Percentiles rank a stretch among this genome's conserved stretches.
Evolutionary conservation across 345 rosid species (phyloP).

Genomic region (Heritiera fomes): DNA sequence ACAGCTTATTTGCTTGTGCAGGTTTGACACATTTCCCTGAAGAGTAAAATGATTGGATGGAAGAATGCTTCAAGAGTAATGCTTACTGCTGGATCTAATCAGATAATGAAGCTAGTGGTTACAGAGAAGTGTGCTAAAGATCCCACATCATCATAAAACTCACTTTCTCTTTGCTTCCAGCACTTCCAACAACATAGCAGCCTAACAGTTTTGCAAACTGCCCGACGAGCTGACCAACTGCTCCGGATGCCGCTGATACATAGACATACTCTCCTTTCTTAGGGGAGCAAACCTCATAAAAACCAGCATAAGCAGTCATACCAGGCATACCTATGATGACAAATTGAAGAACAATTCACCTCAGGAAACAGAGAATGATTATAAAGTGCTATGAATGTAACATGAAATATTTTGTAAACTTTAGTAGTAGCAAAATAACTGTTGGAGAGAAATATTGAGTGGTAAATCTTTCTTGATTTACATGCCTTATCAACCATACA

Average conservation of each 20-base stretch:
- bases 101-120: neutral
- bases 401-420: too few relatives aligned
- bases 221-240: constrained; percentile 63
- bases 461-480: neutral
- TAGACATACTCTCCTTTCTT: constrained; percentile 49
- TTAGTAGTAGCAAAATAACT: neutral
- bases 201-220: constrained; percentile 54
- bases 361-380: neutral
- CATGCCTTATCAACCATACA: neutral
- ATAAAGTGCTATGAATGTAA: neutral
- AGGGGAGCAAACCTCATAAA: constrained; percentile 51
- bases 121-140: neutral
- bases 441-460: too few relatives aligned
- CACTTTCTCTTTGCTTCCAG: constrained; percentile 53
- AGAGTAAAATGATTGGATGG: neutral
- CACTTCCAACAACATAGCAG: constrained; percentile 62
- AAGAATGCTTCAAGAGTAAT: neutral
- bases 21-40: neutral
- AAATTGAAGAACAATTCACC: neutral
- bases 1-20: neutral
- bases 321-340: constrained; percentile 47
- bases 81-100: neutral
- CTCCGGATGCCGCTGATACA: constrained; percentile 60
- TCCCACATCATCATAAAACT: neutral
- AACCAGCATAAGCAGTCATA: constrained; percentile 54